Percentiles rank a stretch among this genome's conserved stretches.
Conservation (phyloP, 371 early-diverging fungal species). For the Scutellospora calospora region DNA sequence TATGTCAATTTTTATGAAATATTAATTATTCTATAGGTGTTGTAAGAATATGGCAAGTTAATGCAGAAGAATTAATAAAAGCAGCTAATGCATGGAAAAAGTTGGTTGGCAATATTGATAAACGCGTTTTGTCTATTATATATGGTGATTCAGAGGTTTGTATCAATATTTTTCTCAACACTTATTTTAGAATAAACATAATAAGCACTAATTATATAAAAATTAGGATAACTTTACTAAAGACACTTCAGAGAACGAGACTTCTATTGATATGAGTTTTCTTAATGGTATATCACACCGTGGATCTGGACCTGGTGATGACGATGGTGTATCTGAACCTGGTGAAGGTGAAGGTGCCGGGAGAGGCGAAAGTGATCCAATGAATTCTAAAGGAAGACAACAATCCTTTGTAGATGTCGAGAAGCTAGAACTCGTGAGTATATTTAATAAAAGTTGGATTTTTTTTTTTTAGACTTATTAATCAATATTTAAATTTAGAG, state of each 20-base stretch:
- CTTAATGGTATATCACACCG: not conserved
- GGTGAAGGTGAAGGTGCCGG: conserved; percentile 50
- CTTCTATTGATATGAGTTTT: no score
- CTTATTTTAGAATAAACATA: not conserved
- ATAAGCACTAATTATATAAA: not conserved
- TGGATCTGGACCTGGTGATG: conserved; percentile 52
- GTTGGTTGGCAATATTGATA: conserved; percentile 75
- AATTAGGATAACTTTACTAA: not conserved
- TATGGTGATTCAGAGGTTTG: conserved; percentile 66
- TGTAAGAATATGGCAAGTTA: conserved; percentile 77
- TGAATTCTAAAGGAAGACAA: conserved; percentile 68
- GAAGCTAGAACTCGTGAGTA: conserved; percentile 66
- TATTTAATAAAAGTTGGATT: not conserved
- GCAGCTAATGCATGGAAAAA: conserved; percentile 79
- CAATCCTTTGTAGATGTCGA: conserved; percentile 73
- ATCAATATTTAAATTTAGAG: not conserved
- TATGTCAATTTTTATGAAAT: not conserved
- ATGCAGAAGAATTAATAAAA: conserved; percentile 60
- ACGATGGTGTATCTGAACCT: conserved; percentile 50
- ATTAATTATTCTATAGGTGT: conserved; percentile 55
- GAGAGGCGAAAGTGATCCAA: conserved; percentile 52
- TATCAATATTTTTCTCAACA: conserved; percentile 26
- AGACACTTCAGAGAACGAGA: not conserved
- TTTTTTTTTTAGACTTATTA: conserved; percentile 38
- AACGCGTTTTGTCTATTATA: conserved; percentile 66